Evolutionary conservation across 169 alveolate genomes (phyloP).

Genomic region (Plasmodium gonderi): DNA sequence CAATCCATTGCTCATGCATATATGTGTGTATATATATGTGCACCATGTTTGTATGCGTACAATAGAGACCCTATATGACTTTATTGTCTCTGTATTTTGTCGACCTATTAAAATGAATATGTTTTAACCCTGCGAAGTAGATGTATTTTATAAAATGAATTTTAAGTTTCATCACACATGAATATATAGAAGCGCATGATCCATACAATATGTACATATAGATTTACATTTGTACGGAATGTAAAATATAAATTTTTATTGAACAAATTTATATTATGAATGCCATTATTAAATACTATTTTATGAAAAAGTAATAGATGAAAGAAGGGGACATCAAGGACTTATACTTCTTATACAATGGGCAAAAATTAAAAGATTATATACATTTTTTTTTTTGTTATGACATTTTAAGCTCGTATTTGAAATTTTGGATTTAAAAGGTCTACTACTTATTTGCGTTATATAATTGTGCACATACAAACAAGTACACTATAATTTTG

Average conservation of each 20-base stretch:
- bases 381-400: too few species aligned
- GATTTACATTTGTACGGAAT: neutral
- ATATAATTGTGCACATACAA: neutral
- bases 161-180: neutral
- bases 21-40: neutral
- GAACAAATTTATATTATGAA: too few species aligned
- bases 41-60: neutral
- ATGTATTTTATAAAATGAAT: neutral
- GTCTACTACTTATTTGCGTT: neutral
- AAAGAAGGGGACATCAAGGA: too few species aligned
- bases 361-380: too few species aligned
- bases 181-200: neutral
- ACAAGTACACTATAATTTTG: neutral
- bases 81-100: conserved; percentile 6
- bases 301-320: too few species aligned
- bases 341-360: too few species aligned
- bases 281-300: too few species aligned
- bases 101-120: neutral
- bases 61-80: neutral
- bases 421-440: neutral
- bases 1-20: neutral
- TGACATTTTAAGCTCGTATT: too few species aligned
- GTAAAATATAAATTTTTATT: too few species aligned
- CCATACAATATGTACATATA: neutral
- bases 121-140: neutral